These are phyloP conservation scores for Penicillium olsonii DNA, from an alignment of 2,329 filamentous ascomycete species.

Conservation along the genomic window DNA sequence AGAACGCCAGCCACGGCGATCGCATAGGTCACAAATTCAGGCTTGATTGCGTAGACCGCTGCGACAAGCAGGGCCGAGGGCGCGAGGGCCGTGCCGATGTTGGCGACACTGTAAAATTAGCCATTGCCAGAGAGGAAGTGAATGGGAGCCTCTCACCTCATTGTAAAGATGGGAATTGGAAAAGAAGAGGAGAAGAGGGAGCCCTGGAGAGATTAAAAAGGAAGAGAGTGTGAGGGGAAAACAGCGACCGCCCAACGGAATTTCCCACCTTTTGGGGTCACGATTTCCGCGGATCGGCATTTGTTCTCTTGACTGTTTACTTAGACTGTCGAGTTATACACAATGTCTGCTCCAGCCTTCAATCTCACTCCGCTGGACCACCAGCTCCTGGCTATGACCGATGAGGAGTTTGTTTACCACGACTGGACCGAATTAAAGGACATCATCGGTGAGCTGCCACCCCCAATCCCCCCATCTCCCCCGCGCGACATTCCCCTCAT, in stretches of 20 bases:
- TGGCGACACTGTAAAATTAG: slow-evolving; percentile 40
- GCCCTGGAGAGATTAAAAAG: neutral
- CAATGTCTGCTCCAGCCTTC: slow-evolving; percentile 37
- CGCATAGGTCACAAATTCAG: slow-evolving; percentile 73
- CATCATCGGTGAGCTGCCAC: slow-evolving; percentile 50
- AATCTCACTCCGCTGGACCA: slow-evolving; percentile 53
- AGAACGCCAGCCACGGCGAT: slow-evolving; percentile 66
- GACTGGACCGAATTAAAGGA: slow-evolving; percentile 55
- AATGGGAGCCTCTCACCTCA: slow-evolving; percentile 39
- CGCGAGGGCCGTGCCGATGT: slow-evolving; percentile 79
- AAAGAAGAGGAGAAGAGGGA: slow-evolving; percentile 4
- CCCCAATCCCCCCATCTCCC: slow-evolving; percentile 1
- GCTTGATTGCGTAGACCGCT: slow-evolving; percentile 76
- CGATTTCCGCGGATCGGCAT: slow-evolving; percentile 11
- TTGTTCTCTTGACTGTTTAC: neutral
- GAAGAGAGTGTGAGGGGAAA: slow-evolving; percentile 4
- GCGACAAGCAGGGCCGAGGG: slow-evolving; percentile 77
- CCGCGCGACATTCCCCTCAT: slow-evolving; percentile 12
- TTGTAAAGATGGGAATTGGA: slow-evolving; percentile 15
- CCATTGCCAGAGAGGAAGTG: slow-evolving; percentile 7
- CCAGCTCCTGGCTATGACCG: slow-evolving; percentile 51
- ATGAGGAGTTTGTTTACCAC: slow-evolving; percentile 55
- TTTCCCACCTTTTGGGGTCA: slow-evolving; percentile 20
- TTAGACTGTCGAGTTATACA: neutral
- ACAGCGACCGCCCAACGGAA: slow-evolving; percentile 20